These are phyloP conservation scores for Stephania japonica DNA, from an alignment of 164 flowering plant genomes.

Conservation along the genomic window DNA sequence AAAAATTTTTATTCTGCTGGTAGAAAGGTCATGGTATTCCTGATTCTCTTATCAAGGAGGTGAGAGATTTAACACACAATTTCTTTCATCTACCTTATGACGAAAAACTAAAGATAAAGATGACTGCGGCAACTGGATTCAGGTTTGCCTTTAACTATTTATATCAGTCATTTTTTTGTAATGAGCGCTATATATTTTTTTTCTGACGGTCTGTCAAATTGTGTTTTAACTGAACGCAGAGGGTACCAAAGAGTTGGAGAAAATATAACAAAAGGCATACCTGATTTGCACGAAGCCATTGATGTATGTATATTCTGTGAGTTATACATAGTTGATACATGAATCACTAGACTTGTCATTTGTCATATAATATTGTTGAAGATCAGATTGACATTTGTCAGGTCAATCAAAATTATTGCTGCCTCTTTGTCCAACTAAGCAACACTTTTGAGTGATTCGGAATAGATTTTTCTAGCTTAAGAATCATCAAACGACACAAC, in stretches of 20 bases:
- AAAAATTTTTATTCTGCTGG: slow-evolving; percentile 9
- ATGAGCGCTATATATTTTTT: background rate
- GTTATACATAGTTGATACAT: background rate
- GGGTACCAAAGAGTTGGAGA: slow-evolving; percentile 90
- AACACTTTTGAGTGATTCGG: background rate
- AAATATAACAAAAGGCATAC: slow-evolving; percentile 76
- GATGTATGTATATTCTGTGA: slow-evolving; percentile 50
- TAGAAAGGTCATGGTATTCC: slow-evolving; percentile 82
- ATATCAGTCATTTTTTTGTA: background rate
- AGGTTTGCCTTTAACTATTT: slow-evolving; percentile 7
- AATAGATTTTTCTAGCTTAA: background rate
- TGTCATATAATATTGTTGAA: background rate
- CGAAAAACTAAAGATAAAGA: slow-evolving; percentile 65
- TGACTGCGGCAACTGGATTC: slow-evolving; percentile 53
- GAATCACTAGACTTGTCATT: background rate
- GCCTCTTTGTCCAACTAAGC: background rate
- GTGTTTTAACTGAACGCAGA: slow-evolving; percentile 39
- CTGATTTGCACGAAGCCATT: slow-evolving; percentile 96
- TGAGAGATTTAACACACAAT: slow-evolving; percentile 39
- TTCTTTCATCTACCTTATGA: slow-evolving; percentile 37
- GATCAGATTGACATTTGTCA: background rate
- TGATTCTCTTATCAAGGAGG: slow-evolving; percentile 64
- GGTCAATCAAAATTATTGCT: background rate
- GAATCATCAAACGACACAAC: background rate
- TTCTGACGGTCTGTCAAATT: slow-evolving; percentile 5